phyloP scores from a whole-genome alignment of 768 basidiomycete genomes.

The Piloderma croceum region DNA sequence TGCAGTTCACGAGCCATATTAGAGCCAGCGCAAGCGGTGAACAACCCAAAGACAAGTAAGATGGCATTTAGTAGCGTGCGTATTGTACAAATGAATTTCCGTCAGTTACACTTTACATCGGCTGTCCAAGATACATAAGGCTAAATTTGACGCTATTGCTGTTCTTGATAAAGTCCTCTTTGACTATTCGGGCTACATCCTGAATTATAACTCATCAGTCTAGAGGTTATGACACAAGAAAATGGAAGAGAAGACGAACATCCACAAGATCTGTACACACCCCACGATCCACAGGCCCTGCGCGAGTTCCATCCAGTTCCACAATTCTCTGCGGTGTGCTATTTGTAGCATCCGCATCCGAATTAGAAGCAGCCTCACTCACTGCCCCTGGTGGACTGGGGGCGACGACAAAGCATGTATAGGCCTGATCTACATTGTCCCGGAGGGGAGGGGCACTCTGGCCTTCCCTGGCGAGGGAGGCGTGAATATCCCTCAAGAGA shows the following conservation, averaged over 20 bases:
- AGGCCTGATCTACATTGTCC: slow-evolving; percentile 74
- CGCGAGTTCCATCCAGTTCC: slow-evolving; percentile 79
- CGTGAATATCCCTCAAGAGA: slow-evolving; percentile 76
- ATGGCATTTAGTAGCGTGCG: too few species aligned
- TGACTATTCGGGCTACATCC: slow-evolving; percentile 45
- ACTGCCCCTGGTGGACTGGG: slow-evolving; percentile 35
- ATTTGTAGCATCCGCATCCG: too few species aligned
- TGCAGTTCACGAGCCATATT: too few species aligned
- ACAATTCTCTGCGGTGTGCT: slow-evolving; percentile 46
- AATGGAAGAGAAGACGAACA: slow-evolving; percentile 28
- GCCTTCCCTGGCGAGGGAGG: slow-evolving; percentile 58
- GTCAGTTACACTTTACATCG: too few species aligned
- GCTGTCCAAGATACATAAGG: slow-evolving; percentile 46
- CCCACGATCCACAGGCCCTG: slow-evolving; percentile 78
- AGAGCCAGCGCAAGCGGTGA: too few species aligned
- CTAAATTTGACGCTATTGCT: slow-evolving; percentile 38
- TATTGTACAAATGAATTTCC: too few species aligned
- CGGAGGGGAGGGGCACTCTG: slow-evolving; percentile 63
- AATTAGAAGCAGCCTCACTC: too few species aligned
- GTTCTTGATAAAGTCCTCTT: slow-evolving; percentile 35
- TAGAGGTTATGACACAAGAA: slow-evolving; percentile 1
- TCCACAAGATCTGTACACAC: slow-evolving; percentile 51
- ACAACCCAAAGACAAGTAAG: too few species aligned
- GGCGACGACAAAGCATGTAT: slow-evolving; percentile 79
- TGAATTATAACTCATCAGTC: slow-evolving; percentile 15